Evolutionary conservation across 768 basidiomycete genomes (phyloP).

Genomic region (Phaeotremella fagi): DNA sequence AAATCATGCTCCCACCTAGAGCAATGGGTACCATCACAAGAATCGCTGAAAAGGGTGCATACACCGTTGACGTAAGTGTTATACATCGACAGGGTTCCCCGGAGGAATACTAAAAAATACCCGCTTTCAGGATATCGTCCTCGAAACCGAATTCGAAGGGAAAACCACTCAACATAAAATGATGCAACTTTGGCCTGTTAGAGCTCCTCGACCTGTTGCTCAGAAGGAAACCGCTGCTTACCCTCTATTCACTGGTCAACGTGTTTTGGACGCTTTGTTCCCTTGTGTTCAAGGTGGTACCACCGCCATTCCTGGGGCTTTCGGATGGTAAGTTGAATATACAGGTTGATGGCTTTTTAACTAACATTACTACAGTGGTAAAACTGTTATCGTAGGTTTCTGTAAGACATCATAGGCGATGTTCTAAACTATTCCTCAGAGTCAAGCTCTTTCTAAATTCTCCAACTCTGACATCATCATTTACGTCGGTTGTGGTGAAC

Average conservation of each 20-base stretch:
- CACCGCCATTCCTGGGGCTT: slow-evolving; percentile 82
- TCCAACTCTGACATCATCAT: slow-evolving; percentile 99
- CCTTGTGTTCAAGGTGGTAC: slow-evolving; percentile 61
- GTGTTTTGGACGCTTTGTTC: slow-evolving; percentile 93
- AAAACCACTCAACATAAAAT: slow-evolving; percentile 87
- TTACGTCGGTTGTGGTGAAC: slow-evolving; percentile 98
- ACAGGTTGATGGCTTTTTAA: slow-evolving; percentile 6
- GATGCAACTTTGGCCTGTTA: slow-evolving; percentile 99
- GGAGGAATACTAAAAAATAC: not conserved
- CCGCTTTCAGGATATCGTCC: slow-evolving; percentile 69
- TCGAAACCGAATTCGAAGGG: slow-evolving; percentile 97
- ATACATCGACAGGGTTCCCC: not conserved
- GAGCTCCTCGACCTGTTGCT: slow-evolving; percentile 90
- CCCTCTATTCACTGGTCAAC: slow-evolving; percentile 91
- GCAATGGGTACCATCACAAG: slow-evolving; percentile 91
- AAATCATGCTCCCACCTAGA: slow-evolving; percentile 91
- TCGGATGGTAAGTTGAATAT: slow-evolving; percentile 63
- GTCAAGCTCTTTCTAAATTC: slow-evolving; percentile 82
- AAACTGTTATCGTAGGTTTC: slow-evolving; percentile 86
- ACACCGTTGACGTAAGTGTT: slow-evolving; percentile 71
- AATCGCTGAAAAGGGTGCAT: slow-evolving; percentile 90
- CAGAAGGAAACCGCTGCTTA: slow-evolving; percentile 90
- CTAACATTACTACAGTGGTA: slow-evolving; percentile 28
- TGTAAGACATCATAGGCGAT: not conserved
- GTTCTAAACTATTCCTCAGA: slow-evolving; percentile 6